Evolutionary conservation across 2,329 filamentous ascomycete species (phyloP).

Genomic region (Rutstroemia sp.): DNA sequence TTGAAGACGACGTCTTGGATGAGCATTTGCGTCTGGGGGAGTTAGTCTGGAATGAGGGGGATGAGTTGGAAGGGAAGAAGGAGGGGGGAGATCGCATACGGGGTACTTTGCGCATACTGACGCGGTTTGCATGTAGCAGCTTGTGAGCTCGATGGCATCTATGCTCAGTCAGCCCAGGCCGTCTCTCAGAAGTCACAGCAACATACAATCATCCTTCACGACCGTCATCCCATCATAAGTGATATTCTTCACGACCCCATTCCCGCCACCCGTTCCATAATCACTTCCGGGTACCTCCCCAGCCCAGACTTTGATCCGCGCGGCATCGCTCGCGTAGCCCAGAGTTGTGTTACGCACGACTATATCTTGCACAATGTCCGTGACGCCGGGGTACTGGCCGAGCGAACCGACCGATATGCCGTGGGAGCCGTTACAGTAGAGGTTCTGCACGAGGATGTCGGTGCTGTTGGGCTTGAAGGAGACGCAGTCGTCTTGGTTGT

Average conservation of each 20-base stretch:
- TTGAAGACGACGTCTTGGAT: conserved; percentile 47
- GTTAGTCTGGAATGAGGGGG: not conserved
- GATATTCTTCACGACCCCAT: conserved; percentile 52
- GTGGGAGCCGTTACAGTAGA: conserved; percentile 40
- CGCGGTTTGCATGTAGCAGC: conserved; percentile 53
- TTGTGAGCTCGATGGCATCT: conserved; percentile 32
- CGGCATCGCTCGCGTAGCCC: conserved; percentile 47
- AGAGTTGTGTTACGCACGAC: conserved; percentile 36
- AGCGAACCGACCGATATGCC: conserved; percentile 50
- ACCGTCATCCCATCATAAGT: conserved; percentile 51
- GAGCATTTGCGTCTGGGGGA: conserved; percentile 32
- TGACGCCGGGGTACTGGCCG: conserved; percentile 43
- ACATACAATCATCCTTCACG: conserved; percentile 44
- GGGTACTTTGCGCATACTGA: conserved; percentile 51
- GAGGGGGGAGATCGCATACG: conserved; percentile 30
- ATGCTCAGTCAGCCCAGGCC: not conserved
- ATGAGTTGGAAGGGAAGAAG: too few species aligned
- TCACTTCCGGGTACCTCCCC: conserved; percentile 37
- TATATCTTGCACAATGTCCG: conserved; percentile 44
- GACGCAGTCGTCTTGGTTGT: conserved; percentile 40
- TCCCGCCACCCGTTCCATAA: conserved; percentile 48
- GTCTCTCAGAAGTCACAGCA: too few species aligned
- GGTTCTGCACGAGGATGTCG: conserved; percentile 44
- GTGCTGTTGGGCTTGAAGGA: conserved; percentile 48
- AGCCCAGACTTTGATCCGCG: conserved; percentile 58